phyloP scores from a whole-genome alignment of 352 stramenopile species.

The Phytophthora chlamydospora region DNA sequence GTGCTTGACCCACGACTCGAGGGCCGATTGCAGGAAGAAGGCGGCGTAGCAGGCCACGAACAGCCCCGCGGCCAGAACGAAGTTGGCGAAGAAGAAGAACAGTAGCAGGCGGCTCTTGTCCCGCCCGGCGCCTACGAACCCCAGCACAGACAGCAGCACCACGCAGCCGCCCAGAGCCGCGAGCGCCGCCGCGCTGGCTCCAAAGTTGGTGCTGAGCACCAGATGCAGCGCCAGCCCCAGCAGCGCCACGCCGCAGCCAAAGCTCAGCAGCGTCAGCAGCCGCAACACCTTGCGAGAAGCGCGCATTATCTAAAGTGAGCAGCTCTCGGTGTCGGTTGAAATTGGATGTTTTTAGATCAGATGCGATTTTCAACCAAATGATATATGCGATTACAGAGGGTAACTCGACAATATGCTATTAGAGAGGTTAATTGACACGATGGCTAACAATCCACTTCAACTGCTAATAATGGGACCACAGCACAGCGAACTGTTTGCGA shows the following conservation, averaged over 20 bases:
- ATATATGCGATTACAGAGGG: conserved; percentile 8
- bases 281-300: conserved; percentile 68
- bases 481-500: too few species aligned
- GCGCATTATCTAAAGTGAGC: conserved; percentile 47
- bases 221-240: conserved; percentile 60
- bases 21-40: conserved; percentile 68
- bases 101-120: conserved; percentile 75
- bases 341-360: conserved; percentile 16
- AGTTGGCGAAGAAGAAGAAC: conserved; percentile 81
- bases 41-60: conserved; percentile 68
- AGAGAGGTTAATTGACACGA: neutral
- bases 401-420: neutral
- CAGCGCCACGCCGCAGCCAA: conserved; percentile 53
- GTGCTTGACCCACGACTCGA: conserved; percentile 79
- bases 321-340: neutral
- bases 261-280: conserved; percentile 62
- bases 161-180: conserved; percentile 47
- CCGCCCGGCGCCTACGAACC: conserved; percentile 64
- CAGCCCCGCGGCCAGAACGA: conserved; percentile 64
- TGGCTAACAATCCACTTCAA: neutral
- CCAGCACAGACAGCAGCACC: conserved; percentile 60
- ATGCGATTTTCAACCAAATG: conserved; percentile 5
- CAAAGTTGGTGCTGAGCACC: conserved; percentile 53
- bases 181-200: conserved; percentile 56
- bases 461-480: too few species aligned